phyloP scores from a whole-genome alignment of 2,329 filamentous ascomycete species.

The Trichocomaceae sp. region DNA sequence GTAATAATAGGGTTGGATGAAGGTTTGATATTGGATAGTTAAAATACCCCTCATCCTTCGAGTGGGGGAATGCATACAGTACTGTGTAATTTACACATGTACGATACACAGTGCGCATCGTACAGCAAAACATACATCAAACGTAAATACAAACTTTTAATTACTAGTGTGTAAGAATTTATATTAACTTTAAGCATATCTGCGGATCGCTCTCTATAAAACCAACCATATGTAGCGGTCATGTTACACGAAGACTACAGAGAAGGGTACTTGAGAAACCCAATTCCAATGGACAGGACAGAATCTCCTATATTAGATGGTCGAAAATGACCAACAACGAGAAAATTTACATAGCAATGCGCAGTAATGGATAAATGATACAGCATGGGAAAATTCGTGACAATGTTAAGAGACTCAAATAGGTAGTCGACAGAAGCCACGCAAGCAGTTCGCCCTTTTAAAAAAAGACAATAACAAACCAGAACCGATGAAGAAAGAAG shows the following conservation, averaged over 20 bases:
- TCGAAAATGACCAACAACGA: background rate
- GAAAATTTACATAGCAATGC: background rate
- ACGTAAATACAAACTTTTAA: background rate
- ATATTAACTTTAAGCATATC: no score
- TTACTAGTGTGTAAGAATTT: no score
- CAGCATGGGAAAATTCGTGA: background rate
- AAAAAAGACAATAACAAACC: background rate
- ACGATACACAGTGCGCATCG: background rate
- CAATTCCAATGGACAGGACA: no score
- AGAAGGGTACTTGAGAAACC: no score
- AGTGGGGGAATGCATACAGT: background rate
- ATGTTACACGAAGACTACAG: no score
- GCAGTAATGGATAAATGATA: background rate
- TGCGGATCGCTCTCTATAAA: no score
- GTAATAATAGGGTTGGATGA: background rate
- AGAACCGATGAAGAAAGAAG: background rate
- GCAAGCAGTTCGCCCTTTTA: background rate
- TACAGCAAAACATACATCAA: no score
- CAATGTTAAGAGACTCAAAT: background rate
- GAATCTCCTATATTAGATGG: background rate
- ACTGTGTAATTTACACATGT: background rate
- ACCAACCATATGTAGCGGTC: no score
- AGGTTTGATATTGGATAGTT: background rate
- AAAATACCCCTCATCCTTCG: background rate
- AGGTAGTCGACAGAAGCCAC: background rate